These are phyloP conservation scores for Hypoxylon sp. DNA, from an alignment of 2,329 filamentous ascomycete species.

Conservation along the genomic window DNA sequence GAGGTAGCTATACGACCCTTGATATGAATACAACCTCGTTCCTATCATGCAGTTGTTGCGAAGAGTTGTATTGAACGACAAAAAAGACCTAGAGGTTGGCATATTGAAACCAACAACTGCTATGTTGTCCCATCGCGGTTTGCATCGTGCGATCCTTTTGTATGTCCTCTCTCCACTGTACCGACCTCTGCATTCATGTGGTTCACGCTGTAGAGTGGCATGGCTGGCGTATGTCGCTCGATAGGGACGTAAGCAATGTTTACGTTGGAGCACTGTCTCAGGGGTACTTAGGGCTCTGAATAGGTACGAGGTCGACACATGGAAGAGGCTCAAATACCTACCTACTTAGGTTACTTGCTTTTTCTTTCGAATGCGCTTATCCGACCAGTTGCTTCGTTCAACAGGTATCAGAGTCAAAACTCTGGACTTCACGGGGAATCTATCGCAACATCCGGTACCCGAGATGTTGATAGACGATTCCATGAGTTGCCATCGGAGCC, in stretches of 20 bases:
- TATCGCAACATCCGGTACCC: slow-evolving; percentile 1
- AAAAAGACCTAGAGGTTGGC: slow-evolving; percentile 19
- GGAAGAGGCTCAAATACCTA: slow-evolving; percentile 2
- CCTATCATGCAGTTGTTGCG: slow-evolving; percentile 22
- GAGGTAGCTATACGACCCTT: slow-evolving; percentile 27
- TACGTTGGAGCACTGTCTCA: slow-evolving; percentile 8
- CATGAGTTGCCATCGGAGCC: slow-evolving; percentile 15
- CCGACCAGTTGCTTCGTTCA: slow-evolving; percentile 1
- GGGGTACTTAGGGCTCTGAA: not conserved
- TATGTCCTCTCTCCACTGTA: slow-evolving; percentile 28
- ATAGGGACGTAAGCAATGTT: slow-evolving; percentile 28
- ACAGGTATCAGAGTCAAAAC: not conserved
- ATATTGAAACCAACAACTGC: slow-evolving; percentile 27
- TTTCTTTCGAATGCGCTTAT: slow-evolving; percentile 10
- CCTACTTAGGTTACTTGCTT: too few relatives aligned
- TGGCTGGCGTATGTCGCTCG: slow-evolving; percentile 28
- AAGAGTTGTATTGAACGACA: slow-evolving; percentile 28
- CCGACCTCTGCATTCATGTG: slow-evolving; percentile 29
- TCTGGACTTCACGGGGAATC: slow-evolving; percentile 7
- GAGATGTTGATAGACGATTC: slow-evolving; percentile 23
- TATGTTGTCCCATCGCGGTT: slow-evolving; percentile 28
- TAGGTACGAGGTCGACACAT: not conserved
- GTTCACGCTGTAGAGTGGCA: slow-evolving; percentile 29
- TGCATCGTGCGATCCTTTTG: slow-evolving; percentile 16
- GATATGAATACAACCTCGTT: slow-evolving; percentile 22